Evolutionary conservation across 768 basidiomycete species (phyloP).

Genomic region (Clavulina sp.): DNA sequence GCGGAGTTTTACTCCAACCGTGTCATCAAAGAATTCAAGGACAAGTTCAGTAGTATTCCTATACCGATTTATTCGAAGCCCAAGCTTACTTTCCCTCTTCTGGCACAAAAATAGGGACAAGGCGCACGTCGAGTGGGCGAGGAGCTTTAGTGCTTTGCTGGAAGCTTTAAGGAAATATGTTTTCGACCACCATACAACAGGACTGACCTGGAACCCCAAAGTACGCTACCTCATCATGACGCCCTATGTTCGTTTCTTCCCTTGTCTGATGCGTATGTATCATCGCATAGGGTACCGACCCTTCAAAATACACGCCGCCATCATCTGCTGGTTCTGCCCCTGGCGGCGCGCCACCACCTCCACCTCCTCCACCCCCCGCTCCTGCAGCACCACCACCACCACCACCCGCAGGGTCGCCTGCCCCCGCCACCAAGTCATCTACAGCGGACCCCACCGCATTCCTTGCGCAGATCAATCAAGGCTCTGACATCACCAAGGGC

Average conservation of each 20-base stretch:
- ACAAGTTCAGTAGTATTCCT: conserved; percentile 35
- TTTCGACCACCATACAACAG: conserved; percentile 69
- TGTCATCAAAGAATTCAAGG: conserved; percentile 83
- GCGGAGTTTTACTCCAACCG: conserved; percentile 78
- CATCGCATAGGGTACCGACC: conserved; percentile 15
- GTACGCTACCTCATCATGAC: conserved; percentile 23
- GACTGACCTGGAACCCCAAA: conserved; percentile 75
- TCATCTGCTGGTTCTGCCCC: conserved; percentile 8
- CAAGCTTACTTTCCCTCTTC: not conserved
- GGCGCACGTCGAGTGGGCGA: conserved; percentile 80
- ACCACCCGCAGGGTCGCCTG: conserved; percentile 15
- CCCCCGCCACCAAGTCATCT: conserved; percentile 16
- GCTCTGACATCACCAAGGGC: conserved; percentile 76
- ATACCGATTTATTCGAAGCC: not conserved
- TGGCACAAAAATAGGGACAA: conserved; percentile 72
- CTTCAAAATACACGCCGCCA: conserved; percentile 15
- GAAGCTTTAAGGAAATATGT: conserved; percentile 73
- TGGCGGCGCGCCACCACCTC: conserved; percentile 16
- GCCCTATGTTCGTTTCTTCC: not conserved
- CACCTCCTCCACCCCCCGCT: conserved; percentile 29
- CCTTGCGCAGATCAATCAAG: conserved; percentile 80
- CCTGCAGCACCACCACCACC: conserved; percentile 29
- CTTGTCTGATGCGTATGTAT: not conserved
- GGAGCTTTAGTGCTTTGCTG: conserved; percentile 45
- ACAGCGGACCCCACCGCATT: conserved; percentile 55